A percentile compares a stretch with the other conserved stretches of the same genome.
Evolutionary conservation across 805 yeast genomes (phyloP).

Genomic region (Jamesozyma rosinii): DNA sequence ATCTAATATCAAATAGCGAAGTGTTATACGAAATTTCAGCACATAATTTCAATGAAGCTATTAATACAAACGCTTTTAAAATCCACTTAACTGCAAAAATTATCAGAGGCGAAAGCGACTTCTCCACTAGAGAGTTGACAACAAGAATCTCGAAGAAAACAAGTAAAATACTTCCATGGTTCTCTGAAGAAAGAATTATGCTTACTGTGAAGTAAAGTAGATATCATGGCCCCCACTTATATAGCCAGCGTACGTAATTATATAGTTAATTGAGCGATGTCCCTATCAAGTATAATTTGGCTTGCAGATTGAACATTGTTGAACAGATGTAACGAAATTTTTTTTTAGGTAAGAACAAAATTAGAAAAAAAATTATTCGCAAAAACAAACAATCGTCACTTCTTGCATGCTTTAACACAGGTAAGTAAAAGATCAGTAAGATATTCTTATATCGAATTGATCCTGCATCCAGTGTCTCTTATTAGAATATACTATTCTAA

Average conservation of each 20-base stretch:
- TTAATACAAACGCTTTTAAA: background rate
- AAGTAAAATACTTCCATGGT: slow-evolving; percentile 15
- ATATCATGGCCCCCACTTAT: too few species aligned
- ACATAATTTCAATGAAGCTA: slow-evolving; percentile 8
- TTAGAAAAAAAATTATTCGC: background rate
- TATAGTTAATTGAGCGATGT: too few species aligned
- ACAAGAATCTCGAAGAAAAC: slow-evolving; percentile 8
- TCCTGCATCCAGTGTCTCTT: too few species aligned
- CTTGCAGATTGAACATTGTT: too few species aligned
- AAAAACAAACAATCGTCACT: slow-evolving; percentile 1
- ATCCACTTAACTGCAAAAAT: slow-evolving; percentile 4
- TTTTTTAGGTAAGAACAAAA: background rate
- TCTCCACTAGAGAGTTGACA: slow-evolving; percentile 4
- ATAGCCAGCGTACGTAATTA: too few species aligned
- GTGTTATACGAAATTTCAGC: slow-evolving; percentile 9
- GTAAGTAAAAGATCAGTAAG: background rate
- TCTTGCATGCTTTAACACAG: background rate
- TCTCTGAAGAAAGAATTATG: slow-evolving; percentile 8
- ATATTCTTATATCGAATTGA: too few species aligned
- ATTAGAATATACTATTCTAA: too few species aligned
- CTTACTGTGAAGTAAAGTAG: too few species aligned
- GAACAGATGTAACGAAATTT: too few species aligned
- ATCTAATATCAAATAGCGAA: slow-evolving; percentile 9
- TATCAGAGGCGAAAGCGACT: slow-evolving; percentile 2
- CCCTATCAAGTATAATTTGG: too few species aligned